These are phyloP conservation scores for Pestalotiopsis sp. DNA, from an alignment of 2,329 filamentous ascomycete species.

Conservation along the genomic window DNA sequence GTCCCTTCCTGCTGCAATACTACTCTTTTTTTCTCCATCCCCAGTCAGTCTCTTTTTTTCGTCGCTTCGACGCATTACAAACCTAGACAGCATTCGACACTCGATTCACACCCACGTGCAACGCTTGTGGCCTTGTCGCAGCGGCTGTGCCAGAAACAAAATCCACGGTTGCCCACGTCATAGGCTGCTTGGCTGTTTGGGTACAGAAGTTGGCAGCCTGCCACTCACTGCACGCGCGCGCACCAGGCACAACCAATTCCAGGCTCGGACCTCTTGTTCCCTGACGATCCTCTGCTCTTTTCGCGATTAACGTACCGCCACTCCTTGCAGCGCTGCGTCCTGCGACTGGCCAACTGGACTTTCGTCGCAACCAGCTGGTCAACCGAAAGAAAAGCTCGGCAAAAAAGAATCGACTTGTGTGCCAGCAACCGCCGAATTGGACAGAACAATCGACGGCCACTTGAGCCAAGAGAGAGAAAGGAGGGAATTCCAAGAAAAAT, in stretches of 20 bases:
- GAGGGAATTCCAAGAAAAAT: neutral
- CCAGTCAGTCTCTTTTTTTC: neutral
- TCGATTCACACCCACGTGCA: neutral
- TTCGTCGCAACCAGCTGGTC: neutral
- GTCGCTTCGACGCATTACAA: neutral
- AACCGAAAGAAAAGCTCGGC: neutral
- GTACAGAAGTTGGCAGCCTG: slow-evolving; percentile 7
- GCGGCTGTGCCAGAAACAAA: neutral
- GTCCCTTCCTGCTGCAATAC: neutral
- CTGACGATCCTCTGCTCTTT: slow-evolving; percentile 11
- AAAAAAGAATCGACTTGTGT: neutral
- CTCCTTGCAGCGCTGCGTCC: neutral
- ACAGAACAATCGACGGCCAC: neutral
- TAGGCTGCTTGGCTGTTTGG: slow-evolving; percentile 2
- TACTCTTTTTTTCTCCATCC: neutral
- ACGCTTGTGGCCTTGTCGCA: neutral
- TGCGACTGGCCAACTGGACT: neutral
- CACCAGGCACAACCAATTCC: neutral
- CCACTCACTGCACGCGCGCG: neutral
- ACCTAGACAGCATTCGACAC: slow-evolving; percentile 4
- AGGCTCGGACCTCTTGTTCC: slow-evolving; percentile 6
- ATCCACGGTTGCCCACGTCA: slow-evolving; percentile 9
- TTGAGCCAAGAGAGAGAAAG: neutral
- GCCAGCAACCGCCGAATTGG: neutral
- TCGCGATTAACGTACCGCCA: slow-evolving; percentile 1